Evolutionary conservation across 768 basidiomycete species (phyloP).

Genomic region (Pisolithus microcarpus): DNA sequence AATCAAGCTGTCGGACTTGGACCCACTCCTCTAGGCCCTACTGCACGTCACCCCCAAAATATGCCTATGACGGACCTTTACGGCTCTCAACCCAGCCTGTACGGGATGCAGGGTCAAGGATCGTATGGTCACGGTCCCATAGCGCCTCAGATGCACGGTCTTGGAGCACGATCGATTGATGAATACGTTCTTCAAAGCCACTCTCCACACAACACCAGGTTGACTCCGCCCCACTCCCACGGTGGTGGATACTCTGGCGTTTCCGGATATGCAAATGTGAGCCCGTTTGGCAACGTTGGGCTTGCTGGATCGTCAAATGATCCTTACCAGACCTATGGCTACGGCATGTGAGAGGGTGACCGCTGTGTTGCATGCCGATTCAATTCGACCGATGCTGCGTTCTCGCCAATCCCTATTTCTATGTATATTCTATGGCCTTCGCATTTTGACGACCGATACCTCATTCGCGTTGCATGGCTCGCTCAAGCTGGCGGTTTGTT

Average conservation of each 20-base stretch:
- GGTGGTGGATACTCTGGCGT: conserved; percentile 50
- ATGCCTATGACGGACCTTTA: conserved; percentile 62
- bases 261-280: conserved; percentile 47
- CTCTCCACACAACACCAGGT: conserved; percentile 55
- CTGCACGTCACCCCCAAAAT: conserved; percentile 50
- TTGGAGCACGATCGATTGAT: conserved; percentile 72
- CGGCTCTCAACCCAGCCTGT: conserved; percentile 52
- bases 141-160: conserved; percentile 46
- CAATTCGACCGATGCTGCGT: background rate
- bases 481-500: conserved; percentile 34
- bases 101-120: conserved; percentile 50
- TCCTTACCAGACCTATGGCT: conserved; percentile 75
- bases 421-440: conserved; percentile 31
- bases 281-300: conserved; percentile 41
- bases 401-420: conserved; percentile 28
- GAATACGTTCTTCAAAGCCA: conserved; percentile 74
- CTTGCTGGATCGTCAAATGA: conserved; percentile 54
- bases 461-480: conserved; percentile 28
- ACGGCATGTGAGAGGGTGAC: conserved; percentile 58
- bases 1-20: conserved; percentile 47
- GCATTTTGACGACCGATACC: conserved; percentile 30
- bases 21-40: conserved; percentile 30
- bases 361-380: conserved; percentile 12
- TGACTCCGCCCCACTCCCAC: conserved; percentile 54
- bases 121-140: conserved; percentile 55